phyloP scores from a whole-genome alignment of 768 basidiomycete species.

The Hypsizygus marmoreus region DNA sequence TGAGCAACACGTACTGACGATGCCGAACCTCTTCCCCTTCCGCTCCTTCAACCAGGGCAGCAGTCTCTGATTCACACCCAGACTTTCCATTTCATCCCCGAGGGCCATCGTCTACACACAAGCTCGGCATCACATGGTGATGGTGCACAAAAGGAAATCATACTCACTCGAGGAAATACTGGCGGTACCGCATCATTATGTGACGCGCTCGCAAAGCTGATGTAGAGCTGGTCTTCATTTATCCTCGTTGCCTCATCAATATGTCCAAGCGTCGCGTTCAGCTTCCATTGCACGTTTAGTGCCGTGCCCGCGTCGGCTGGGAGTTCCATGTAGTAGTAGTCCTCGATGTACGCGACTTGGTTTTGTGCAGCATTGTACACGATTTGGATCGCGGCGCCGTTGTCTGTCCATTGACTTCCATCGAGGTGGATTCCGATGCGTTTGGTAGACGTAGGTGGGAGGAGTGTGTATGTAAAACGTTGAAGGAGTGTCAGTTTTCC shows the following conservation, averaged over 20 bases:
- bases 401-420: constrained; percentile 48
- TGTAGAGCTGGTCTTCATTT: constrained; percentile 45
- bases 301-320: constrained; percentile 33
- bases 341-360: constrained; percentile 49
- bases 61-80: constrained; percentile 46
- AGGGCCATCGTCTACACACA: constrained; percentile 41
- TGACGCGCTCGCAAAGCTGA: constrained; percentile 49
- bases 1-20: constrained; percentile 40
- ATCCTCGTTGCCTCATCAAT: constrained; percentile 40
- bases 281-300: constrained; percentile 45
- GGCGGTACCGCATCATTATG: constrained; percentile 34
- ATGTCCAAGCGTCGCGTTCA: constrained; percentile 41
- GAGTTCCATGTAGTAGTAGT: constrained; percentile 43
- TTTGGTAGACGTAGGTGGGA: constrained; percentile 38
- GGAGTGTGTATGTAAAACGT: constrained; percentile 44
- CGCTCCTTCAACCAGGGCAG: constrained; percentile 43
- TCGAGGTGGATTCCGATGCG: constrained; percentile 48
- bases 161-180: constrained; percentile 37
- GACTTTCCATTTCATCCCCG: constrained; percentile 36
- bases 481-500: constrained; percentile 54
- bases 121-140: neutral
- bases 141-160: neutral
- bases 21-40: constrained; percentile 46
- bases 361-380: constrained; percentile 39
- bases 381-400: constrained; percentile 44